Evolutionary conservation across 2,329 filamentous ascomycete species (phyloP).

Genomic region (Dothistroma pini): DNA sequence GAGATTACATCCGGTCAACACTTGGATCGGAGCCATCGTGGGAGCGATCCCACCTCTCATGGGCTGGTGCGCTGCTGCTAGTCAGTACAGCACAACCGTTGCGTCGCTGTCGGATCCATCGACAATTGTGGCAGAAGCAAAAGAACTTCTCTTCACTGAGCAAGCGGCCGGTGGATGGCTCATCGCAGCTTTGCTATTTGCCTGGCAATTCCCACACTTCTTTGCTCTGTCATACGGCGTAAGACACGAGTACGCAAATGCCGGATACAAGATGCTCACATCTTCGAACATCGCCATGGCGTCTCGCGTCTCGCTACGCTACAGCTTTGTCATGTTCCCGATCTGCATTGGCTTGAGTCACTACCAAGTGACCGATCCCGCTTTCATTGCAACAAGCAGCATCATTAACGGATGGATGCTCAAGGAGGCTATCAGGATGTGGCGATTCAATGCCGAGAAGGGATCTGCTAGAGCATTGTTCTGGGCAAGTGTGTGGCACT

Average conservation of each 20-base stretch:
- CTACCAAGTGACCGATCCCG: constrained; percentile 77
- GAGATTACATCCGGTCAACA: constrained; percentile 79
- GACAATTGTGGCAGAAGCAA: constrained; percentile 29
- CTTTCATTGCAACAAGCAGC: constrained; percentile 74
- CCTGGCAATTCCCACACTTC: constrained; percentile 99
- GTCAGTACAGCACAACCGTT: constrained; percentile 63
- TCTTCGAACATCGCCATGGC: constrained; percentile 88
- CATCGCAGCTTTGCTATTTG: constrained; percentile 76
- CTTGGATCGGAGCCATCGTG: constrained; percentile 90
- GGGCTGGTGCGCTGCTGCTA: constrained; percentile 95
- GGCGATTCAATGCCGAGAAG: constrained; percentile 69
- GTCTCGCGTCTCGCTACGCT: constrained; percentile 79
- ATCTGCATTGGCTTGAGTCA: constrained; percentile 78
- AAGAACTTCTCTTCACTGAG: constrained; percentile 35
- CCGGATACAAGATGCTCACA: constrained; percentile 67
- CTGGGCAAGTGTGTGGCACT: constrained; percentile 97
- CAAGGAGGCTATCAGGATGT: constrained; percentile 76
- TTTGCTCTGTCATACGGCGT: constrained; percentile 90
- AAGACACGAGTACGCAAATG: constrained; percentile 76
- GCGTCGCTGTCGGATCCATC: constrained; percentile 15
- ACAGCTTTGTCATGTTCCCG: constrained; percentile 80
- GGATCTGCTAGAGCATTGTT: constrained; percentile 82
- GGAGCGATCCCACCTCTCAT: constrained; percentile 93
- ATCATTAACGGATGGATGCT: constrained; percentile 84
- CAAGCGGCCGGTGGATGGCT: constrained; percentile 73